Conservation (phyloP, 2,329 filamentous ascomycete genomes). For the Bipolaris zeicola region DNA sequence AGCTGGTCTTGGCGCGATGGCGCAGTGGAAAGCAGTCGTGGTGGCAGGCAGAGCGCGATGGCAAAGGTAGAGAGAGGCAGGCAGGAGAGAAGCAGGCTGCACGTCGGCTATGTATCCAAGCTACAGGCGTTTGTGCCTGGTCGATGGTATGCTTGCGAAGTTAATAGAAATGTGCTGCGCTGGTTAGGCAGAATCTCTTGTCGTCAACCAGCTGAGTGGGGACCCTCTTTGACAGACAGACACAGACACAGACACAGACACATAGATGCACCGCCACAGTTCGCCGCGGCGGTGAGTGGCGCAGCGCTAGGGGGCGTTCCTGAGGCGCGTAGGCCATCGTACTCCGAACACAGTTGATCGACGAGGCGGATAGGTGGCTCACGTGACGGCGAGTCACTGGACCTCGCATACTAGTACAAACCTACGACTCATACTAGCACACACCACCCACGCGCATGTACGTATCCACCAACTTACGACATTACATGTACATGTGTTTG, state of each 20-base stretch:
- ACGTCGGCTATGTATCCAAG: background rate
- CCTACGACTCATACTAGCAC: background rate
- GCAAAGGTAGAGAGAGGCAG: background rate
- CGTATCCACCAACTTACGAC: background rate
- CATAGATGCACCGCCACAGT: background rate
- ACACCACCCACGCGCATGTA: background rate
- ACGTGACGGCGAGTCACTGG: constrained; percentile 1
- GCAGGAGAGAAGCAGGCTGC: background rate
- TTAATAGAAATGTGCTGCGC: constrained; percentile 24
- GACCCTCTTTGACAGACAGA: background rate
- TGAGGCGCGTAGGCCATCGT: background rate
- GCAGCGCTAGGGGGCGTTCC: background rate
- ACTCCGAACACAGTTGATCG: background rate
- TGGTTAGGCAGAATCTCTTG: constrained; percentile 8
- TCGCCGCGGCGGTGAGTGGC: background rate
- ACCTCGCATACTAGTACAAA: background rate
- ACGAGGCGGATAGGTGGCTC: background rate
- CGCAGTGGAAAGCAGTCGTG: constrained; percentile 6
- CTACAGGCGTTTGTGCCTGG: background rate
- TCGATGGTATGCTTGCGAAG: constrained; percentile 21
- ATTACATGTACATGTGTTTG: background rate
- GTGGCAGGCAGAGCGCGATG: constrained; percentile 3
- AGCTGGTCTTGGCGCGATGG: constrained; percentile 13
- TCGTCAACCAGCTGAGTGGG: constrained; percentile 5
- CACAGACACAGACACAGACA: background rate